These are phyloP conservation scores for Stromatinia cepivora DNA, from an alignment of 2,329 filamentous ascomycete genomes.

Conservation along the genomic window DNA sequence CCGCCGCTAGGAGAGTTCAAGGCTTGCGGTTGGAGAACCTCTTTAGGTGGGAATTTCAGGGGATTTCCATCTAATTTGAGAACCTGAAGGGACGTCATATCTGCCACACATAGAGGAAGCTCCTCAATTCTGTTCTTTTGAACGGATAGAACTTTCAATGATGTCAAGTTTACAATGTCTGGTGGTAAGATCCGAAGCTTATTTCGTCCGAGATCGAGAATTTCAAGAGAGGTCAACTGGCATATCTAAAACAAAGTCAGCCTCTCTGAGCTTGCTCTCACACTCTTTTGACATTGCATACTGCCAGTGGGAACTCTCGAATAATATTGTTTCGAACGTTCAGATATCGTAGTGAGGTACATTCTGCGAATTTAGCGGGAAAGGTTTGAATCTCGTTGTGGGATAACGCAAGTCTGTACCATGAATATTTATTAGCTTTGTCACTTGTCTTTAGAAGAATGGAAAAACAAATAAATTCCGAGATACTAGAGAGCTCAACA, in stretches of 20 bases:
- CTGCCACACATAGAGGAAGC: slow-evolving; percentile 78
- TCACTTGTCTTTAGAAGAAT: not conserved
- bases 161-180: slow-evolving; percentile 77
- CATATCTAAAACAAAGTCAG: slow-evolving; percentile 62
- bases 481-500: not conserved
- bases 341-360: slow-evolving; percentile 74
- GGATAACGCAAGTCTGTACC: slow-evolving; percentile 69
- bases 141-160: slow-evolving; percentile 84
- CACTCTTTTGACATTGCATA: slow-evolving; percentile 45
- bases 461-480: not conserved
- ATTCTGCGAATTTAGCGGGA: slow-evolving; percentile 71
- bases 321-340: slow-evolving; percentile 78
- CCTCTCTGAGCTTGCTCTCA: not conserved
- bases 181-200: slow-evolving; percentile 75
- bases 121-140: slow-evolving; percentile 85
- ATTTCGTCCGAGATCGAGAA: slow-evolving; percentile 89
- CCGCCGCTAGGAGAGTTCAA: slow-evolving; percentile 55
- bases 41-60: slow-evolving; percentile 74
- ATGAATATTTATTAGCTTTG: slow-evolving; percentile 34
- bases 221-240: slow-evolving; percentile 82
- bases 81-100: slow-evolving; percentile 86
- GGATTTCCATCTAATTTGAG: slow-evolving; percentile 90
- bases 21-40: slow-evolving; percentile 61
- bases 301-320: slow-evolving; percentile 63
- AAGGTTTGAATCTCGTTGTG: slow-evolving; percentile 74